Base-by-base conservation (phyloP, 345 rosid species). In the Salix viminalis region DNA sequence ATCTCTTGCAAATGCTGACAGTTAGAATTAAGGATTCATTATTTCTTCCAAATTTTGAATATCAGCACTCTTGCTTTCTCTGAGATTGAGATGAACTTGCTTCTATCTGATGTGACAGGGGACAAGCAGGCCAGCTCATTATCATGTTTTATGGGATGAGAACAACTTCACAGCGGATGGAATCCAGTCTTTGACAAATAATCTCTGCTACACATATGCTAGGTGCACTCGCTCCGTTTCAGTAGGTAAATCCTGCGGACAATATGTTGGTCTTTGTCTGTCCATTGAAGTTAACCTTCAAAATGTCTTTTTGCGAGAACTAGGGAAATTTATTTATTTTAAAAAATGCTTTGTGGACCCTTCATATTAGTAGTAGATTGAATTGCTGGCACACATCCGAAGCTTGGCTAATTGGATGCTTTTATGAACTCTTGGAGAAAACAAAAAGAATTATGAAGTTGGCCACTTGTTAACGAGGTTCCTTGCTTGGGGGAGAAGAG, bases 101-200 rank as follows among this genome's bases (percentile, higher is more conserved):
- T n/a, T 46, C 56, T 69, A 66, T 56, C 74, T 50, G 28, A 73
- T 72, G 14, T 72, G 67, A 12, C 79, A 96, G 99, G 99, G 99
- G 50, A 96, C 99, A 18, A 96, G 99, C 76, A 84, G 99, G 68
- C 99, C 99, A 18, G 99, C 99, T 32, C 99, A 96, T 82, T 96
- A 96, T 82, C 99, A 96, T 84, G 99, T 96, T 71, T 85, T 96
- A 24, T 96, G 99, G 99, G 99, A 96, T 36, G 98, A 96, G 85
- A 96, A 96, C 84, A 96, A 91, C 79, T 96, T 96, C 77, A 96
- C 99, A 7, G 93, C 98, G 0, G 99, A 96, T 79, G 98, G 97
- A 67, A 96, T 96, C 72, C 99, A 96, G 68, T 96, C 99, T 28
- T 78, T 94, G 75, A 96, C 99, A 6, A 96, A 96, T 86, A 96